Percentiles rank a stretch among this genome's conserved stretches.
Evolutionary conservation across 2,329 filamentous ascomycete genomes (phyloP).

Genomic region (Arthrobotrys entomopaga): DNA sequence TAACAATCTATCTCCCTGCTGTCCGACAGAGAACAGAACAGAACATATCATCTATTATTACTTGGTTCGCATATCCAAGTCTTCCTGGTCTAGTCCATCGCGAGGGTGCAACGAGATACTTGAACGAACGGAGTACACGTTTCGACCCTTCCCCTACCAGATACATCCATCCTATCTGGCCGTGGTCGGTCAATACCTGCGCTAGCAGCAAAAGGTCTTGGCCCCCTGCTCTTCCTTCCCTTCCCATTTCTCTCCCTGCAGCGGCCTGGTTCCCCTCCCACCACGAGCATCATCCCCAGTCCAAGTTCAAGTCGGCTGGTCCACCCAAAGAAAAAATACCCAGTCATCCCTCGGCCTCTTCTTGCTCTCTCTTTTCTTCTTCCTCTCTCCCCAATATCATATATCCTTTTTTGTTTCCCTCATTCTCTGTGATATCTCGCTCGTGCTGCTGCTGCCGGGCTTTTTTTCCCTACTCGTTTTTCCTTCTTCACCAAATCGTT

Average conservation of each 20-base stretch:
- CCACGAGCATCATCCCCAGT: slow-evolving; percentile 52
- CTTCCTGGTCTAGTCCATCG: neutral
- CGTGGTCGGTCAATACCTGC: slow-evolving; percentile 48
- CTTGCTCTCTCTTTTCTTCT: slow-evolving; percentile 36
- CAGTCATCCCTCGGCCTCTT: slow-evolving; percentile 54
- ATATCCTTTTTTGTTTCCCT: slow-evolving; percentile 40
- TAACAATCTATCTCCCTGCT: slow-evolving; percentile 27
- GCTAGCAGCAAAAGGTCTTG: slow-evolving; percentile 41
- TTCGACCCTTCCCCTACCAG: slow-evolving; percentile 23
- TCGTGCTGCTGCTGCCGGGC: slow-evolving; percentile 39
- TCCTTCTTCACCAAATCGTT: too few species aligned
- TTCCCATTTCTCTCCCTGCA: slow-evolving; percentile 44
- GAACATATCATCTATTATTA: neutral
- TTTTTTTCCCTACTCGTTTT: slow-evolving; percentile 21
- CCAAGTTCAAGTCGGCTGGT: slow-evolving; percentile 34
- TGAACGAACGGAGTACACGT: slow-evolving; percentile 22
- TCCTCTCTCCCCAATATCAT: slow-evolving; percentile 42
- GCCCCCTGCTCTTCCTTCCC: slow-evolving; percentile 36
- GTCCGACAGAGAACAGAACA: slow-evolving; percentile 17
- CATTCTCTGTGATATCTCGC: slow-evolving; percentile 48
- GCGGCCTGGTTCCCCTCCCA: slow-evolving; percentile 51
- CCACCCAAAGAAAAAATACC: slow-evolving; percentile 49
- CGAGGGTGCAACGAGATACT: slow-evolving; percentile 23
- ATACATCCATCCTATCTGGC: slow-evolving; percentile 13
- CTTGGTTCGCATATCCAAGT: neutral